Conservation (phyloP, 2,329 filamentous ascomycete genomes). For the Diaporthe nobilis region DNA sequence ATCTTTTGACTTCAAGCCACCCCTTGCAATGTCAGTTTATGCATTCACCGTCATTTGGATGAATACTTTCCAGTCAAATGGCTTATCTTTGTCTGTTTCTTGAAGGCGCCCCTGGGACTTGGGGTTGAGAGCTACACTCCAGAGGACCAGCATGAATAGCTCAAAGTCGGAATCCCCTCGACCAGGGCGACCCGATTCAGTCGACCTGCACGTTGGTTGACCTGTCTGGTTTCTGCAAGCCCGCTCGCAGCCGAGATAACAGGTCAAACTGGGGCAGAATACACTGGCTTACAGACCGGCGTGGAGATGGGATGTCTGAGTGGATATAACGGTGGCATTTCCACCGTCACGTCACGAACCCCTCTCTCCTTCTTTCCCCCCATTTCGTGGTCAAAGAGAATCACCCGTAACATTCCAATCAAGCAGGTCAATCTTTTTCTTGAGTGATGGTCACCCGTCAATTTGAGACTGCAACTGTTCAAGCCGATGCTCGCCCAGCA, state of each 20-base stretch:
- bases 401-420: background rate
- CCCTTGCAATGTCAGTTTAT: too few relatives aligned
- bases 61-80: too few relatives aligned
- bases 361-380: background rate
- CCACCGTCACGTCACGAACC: background rate
- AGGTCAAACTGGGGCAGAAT: background rate
- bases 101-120: too few relatives aligned
- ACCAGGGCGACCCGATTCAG: background rate
- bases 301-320: background rate
- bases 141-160: background rate
- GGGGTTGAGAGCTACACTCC: fast-evolving
- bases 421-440: background rate
- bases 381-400: background rate
- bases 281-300: background rate
- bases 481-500: too few relatives aligned
- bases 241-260: background rate
- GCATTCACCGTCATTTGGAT: background rate
- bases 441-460: too few relatives aligned
- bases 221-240: background rate
- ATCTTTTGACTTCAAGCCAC: background rate
- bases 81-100: background rate
- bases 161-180: background rate
- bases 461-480: too few relatives aligned
- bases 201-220: background rate
- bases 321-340: background rate